Percentiles rank a stretch among this genome's conserved stretches.
Conservation (phyloP, 495 filamentous ascomycete genomes). For the Gamarada debralockiae region DNA sequence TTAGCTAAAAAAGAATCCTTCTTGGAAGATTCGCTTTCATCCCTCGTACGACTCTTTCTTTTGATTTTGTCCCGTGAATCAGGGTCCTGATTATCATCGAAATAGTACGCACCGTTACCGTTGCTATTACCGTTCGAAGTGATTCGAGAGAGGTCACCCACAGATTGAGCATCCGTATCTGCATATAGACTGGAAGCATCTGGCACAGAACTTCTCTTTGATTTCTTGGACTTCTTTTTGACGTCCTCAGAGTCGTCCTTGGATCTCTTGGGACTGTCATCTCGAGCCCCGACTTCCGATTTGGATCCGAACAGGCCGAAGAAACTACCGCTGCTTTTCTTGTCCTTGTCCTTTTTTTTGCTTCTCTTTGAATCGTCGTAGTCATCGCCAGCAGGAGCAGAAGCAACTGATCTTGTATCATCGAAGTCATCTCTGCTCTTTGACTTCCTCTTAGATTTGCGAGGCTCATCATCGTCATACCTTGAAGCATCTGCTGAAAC, state of each 20-base stretch:
- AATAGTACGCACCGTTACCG: constrained; percentile 6
- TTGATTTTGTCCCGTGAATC: constrained; percentile 9
- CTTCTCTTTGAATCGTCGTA: constrained; percentile 19
- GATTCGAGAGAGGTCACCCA: constrained; percentile 14
- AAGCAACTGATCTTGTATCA: constrained; percentile 37
- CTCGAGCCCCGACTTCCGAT: constrained; percentile 19
- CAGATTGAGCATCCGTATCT: constrained; percentile 13
- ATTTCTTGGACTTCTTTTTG: constrained; percentile 25
- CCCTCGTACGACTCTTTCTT: constrained; percentile 17
- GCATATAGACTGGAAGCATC: constrained; percentile 18
- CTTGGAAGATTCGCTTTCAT: constrained; percentile 23
- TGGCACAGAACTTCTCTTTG: constrained; percentile 21
- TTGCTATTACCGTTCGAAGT: constrained; percentile 17
- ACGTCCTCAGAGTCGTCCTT: constrained; percentile 23
- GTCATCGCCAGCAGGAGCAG: constrained; percentile 29
- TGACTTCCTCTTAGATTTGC: constrained; percentile 25
- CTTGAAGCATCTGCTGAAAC: constrained; percentile 33
- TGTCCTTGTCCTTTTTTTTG: constrained; percentile 26
- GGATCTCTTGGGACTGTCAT: constrained; percentile 21
- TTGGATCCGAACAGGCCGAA: constrained; percentile 33
- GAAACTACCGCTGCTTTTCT: constrained; percentile 26
- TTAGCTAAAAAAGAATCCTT: constrained; percentile 60
- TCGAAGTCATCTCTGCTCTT: constrained; percentile 30
- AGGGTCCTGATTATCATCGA: constrained; percentile 15
- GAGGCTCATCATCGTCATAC: constrained; percentile 27